Evolutionary conservation across 306 rosid genomes (phyloP).

Genomic region (Quillaja saponaria): DNA sequence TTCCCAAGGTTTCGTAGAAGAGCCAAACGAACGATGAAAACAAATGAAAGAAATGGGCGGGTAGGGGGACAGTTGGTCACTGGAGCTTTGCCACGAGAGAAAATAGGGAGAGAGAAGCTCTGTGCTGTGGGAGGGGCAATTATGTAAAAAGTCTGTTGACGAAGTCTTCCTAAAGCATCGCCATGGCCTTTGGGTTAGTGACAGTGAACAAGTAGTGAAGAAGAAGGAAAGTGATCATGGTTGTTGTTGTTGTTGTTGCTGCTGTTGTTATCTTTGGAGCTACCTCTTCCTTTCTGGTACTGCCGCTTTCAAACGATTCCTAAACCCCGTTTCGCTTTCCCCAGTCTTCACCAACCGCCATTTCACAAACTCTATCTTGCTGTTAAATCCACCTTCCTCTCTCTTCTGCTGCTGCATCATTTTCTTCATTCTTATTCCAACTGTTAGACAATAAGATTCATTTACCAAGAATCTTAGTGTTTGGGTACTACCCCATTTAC

Average conservation of each 20-base stretch:
- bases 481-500: conserved; percentile 9
- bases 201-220: conserved; percentile 39
- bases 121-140: not conserved
- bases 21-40: not conserved
- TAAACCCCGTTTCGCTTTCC: conserved; percentile 25
- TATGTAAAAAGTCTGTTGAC: not conserved
- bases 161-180: not conserved
- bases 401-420: conserved; percentile 41
- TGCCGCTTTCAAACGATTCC: conserved; percentile 26
- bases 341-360: conserved; percentile 31
- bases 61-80: conserved; percentile 33
- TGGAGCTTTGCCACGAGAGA: conserved; percentile 29
- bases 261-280: conserved; percentile 9
- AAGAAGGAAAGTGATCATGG: conserved; percentile 44
- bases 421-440: conserved; percentile 43
- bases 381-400: conserved; percentile 10
- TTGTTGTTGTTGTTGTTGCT: conserved; percentile 10
- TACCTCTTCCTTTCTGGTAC: conserved; percentile 24
- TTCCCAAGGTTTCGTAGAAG: too few relatives aligned
- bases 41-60: conserved; percentile 22
- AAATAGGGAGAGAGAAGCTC: not conserved
- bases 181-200: not conserved
- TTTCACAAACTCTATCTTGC: conserved; percentile 17
- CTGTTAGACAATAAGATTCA: conserved; percentile 20
- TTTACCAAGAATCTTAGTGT: conserved; percentile 12